These are phyloP conservation scores for Malus orientalis DNA, from an alignment of 306 rosid species.

Conservation along the genomic window DNA sequence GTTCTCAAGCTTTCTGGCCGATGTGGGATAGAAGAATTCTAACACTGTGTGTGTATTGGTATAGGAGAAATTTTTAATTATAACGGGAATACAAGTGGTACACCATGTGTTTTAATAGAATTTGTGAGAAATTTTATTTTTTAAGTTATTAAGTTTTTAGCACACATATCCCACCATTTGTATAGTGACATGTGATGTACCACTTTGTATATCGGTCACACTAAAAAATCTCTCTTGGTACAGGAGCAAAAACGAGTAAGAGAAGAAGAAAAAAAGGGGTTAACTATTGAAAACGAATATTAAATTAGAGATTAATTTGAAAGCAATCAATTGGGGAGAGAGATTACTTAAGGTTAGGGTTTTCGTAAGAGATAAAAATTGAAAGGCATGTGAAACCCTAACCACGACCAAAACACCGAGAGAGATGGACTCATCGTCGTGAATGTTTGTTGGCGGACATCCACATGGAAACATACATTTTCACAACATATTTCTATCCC, in stretches of 20 bases:
- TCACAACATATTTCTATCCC: neutral
- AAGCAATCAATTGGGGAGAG: conserved; percentile 24
- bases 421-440: conserved; percentile 47
- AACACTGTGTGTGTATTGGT: no score
- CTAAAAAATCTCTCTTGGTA: neutral
- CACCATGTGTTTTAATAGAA: no score
- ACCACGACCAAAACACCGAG: conserved; percentile 39
- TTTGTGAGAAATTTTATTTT: no score
- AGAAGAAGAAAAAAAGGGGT: neutral
- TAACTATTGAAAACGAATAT: conserved; percentile 6
- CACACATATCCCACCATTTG: no score
- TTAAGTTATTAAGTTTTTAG: no score
- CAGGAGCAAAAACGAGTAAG: neutral
- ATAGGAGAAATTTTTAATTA: no score
- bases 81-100: no score
- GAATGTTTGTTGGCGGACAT: conserved; percentile 69
- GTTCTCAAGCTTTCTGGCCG: no score
- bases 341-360: conserved; percentile 1
- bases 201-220: no score
- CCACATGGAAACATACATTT: conserved; percentile 48
- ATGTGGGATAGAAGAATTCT: no score
- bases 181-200: no score
- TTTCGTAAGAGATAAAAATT: neutral
- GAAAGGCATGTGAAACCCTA: conserved; percentile 27
- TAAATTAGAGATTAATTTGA: neutral